Base-by-base conservation (phyloP, 805 yeast genomes). In the Yarrowia bubula region DNA sequence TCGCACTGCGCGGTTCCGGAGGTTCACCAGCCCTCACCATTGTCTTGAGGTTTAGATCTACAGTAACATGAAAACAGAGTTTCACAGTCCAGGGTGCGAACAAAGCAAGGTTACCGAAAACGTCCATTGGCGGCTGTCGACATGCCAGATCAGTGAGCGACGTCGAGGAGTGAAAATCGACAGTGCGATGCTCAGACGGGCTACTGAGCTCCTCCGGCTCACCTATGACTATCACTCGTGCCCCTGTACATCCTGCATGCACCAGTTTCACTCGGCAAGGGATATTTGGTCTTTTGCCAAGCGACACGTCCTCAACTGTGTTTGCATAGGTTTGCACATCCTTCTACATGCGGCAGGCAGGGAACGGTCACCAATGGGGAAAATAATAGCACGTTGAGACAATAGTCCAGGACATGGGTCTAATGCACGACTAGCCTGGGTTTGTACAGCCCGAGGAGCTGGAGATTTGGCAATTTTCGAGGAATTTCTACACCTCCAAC, bases 301-400 rank as follows among this genome's bases (percentile, higher is more conserved):
- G 38, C 53, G 28, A 47, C 53, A 33, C 39, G 53, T 47, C 39
- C n/a, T 13, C 28, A 47, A 47, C n/a, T 14, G 38, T n/a, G 22
- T 32, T 48, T 10, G 53, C 53, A 48, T 48, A 32, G 15, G 31
- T 48, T 33, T 33, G 55, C 38, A 48, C 41, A 48, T 35, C 55
- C 41, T 48, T 48, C 55, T 35, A 35, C 41, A 48, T 48, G 41
- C 55, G 41, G 55, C 32, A 48, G 53, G 39, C 39, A 33, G 53
- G 38, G 51, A 11, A 9, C n/a, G 28, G 44, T 17, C 5, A 22
- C 28, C 28, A 22, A 22, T 22, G 28, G 5, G 28, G 28, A 22
- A 22, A 22, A 22, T 1, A 13, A 22, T 31, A 9, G 17, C 33
- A 46, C 35, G n/a, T 31, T 13, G 51, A 28, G 18, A 44, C 50